Evolutionary conservation across 768 basidiomycete species (phyloP), one percentile per base, ranked within the genome.

Genomic region (Cytidiella melzeri): DNA sequence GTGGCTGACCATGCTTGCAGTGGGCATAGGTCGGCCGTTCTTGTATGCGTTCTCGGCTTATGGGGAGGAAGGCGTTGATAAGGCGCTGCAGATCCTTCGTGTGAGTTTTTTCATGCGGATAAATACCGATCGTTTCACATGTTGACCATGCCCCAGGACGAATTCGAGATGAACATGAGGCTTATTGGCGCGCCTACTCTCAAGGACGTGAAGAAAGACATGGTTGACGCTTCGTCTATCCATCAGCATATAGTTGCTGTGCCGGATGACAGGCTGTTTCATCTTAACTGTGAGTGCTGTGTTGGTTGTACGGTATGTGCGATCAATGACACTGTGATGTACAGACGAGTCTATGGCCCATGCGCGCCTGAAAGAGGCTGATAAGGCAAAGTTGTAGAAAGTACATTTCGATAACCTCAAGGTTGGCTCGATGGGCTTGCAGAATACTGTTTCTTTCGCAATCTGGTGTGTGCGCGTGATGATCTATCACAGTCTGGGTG

Each of bases 131-230:
- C 13, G 12, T 7, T 15, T 36, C 4, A 20, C 36, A 5, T 30
- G 41, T 23, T 27, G 18, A n/a, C 7, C 4, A 13, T 23, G 19
- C 5, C 52, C 7, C 61, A 97, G 92, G 91, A 94, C 57, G 95
- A 99, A 66, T 92, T 99, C 58, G 91, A 94, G 72, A 97, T 98
- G 95, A 93, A 95, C 67, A 77, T 97, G 79, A 84, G 94, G 13
- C 73, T 98, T 1, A 67, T 99, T 24, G 95, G 95, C 5, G 93
- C 93, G 0, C 80, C 75, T 3, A 86, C 78, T 0, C 64, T 98
- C 39, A 76, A 75, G 46, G 91, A 97, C 27, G 70, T 98, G 48
- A 80, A 82, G 0, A 89, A 87, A 0, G 79, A 81, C 39, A 94
- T 98, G 94, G 91, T 98, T 6, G 92, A 97, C 54, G 81, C 83